Conservation (phyloP, 441 rosid species). For the Pelargonium citronellum region DNA sequence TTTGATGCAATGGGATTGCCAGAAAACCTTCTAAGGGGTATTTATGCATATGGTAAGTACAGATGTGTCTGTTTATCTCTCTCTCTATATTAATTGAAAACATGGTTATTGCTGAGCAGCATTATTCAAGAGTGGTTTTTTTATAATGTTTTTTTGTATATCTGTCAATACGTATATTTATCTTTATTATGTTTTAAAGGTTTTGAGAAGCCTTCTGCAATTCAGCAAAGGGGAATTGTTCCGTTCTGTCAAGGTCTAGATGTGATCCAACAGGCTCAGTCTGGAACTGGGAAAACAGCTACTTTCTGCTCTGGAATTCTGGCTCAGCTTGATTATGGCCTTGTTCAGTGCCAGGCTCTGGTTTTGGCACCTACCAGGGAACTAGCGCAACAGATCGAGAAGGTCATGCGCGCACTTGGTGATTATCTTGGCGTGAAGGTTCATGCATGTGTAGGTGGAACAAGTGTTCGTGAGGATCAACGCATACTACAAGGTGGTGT, state of each 20-base stretch:
- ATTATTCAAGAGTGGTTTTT: not conserved
- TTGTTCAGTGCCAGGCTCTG: conserved; percentile 68
- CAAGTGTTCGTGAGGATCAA: conserved; percentile 72
- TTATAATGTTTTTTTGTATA: not conserved
- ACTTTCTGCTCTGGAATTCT: conserved; percentile 80
- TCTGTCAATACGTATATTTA: no score
- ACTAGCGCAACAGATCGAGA: conserved; percentile 79
- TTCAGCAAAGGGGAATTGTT: conserved; percentile 86
- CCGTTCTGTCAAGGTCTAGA: conserved; percentile 86
- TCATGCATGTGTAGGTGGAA: conserved; percentile 87
- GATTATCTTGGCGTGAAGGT: conserved; percentile 79
- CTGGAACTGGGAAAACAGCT: conserved; percentile 80
- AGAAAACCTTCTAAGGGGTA: conserved; percentile 57
- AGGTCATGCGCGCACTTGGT: conserved; percentile 86
- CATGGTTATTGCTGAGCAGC: not conserved
- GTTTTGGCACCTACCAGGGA: conserved; percentile 78
- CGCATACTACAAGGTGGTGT: conserved; percentile 70
- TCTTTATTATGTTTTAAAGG: conserved; percentile 21
- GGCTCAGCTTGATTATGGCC: conserved; percentile 58
- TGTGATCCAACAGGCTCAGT: conserved; percentile 82
- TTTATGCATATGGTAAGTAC: conserved; percentile 52
- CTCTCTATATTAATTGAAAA: not conserved
- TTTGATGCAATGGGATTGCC: conserved; percentile 35
- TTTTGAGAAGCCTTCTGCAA: conserved; percentile 81
- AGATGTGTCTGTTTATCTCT: not conserved